Percentiles rank a stretch among this genome's conserved stretches.
These are phyloP conservation scores for Penicillium angulare DNA, from an alignment of 495 filamentous ascomycete genomes.

Conservation along the genomic window DNA sequence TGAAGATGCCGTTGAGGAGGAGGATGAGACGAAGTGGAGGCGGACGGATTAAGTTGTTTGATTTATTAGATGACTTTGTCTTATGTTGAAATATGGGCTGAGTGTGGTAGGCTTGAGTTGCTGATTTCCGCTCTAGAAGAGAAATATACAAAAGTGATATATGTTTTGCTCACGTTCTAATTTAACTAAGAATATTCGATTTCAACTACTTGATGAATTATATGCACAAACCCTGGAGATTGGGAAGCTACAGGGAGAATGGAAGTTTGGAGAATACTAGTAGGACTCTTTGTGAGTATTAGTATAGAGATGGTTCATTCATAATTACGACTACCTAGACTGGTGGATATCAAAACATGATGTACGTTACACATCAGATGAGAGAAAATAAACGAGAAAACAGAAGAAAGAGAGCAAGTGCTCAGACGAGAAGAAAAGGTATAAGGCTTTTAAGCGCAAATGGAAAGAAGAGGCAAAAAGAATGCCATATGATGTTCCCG, in stretches of 20 bases:
- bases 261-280: too few species aligned
- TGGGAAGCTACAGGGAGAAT: too few species aligned
- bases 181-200: too few species aligned
- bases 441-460: conserved; percentile 21
- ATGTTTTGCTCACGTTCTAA: too few species aligned
- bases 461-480: conserved; percentile 9
- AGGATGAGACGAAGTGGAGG: conserved; percentile 60
- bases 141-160: too few species aligned
- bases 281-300: too few species aligned
- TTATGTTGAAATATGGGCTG: too few species aligned
- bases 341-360: conserved; percentile 21
- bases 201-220: too few species aligned
- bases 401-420: conserved; percentile 7
- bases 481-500: background rate
- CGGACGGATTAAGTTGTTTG: conserved; percentile 47
- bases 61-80: too few species aligned
- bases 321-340: conserved; percentile 22
- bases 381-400: background rate
- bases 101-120: too few species aligned
- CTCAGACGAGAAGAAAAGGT: conserved; percentile 14
- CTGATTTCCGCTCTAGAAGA: too few species aligned
- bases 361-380: conserved; percentile 8
- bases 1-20: conserved; percentile 30
- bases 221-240: too few species aligned
- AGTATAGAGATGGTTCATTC: conserved; percentile 9